phyloP scores from a whole-genome alignment of 208 protist genomes.

The Trypanosomatidae sp. region DNA sequence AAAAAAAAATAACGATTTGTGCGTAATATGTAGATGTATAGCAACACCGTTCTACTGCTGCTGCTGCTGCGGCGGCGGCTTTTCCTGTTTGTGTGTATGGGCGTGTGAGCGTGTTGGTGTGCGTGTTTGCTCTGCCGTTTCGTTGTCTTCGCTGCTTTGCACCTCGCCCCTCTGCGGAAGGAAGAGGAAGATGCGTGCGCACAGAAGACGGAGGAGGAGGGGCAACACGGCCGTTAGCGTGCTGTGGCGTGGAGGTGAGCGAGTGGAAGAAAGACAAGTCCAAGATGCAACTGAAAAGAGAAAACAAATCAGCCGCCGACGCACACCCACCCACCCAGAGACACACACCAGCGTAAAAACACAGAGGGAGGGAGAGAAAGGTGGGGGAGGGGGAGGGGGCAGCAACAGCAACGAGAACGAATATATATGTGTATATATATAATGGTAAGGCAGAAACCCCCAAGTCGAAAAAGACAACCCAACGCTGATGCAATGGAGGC shows the following conservation, averaged over 20 bases:
- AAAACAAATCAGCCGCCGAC: background rate
- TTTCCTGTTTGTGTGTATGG: no score
- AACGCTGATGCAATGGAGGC: background rate
- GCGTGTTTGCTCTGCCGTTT: no score
- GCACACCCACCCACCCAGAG: background rate
- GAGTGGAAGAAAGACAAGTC: background rate
- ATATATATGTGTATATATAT: background rate
- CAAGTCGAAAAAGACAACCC: background rate
- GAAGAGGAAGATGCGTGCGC: no score
- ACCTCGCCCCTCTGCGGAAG: no score
- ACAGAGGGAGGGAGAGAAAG: background rate
- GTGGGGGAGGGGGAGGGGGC: background rate
- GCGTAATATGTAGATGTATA: no score
- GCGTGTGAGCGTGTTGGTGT: no score
- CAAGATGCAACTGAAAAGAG: background rate
- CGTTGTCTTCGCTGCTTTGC: no score
- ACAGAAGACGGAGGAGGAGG: no score
- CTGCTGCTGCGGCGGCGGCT: no score
- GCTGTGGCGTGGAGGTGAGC: background rate
- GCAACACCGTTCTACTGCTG: no score
- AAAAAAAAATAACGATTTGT: background rate
- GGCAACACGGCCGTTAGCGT: no score
- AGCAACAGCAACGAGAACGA: background rate
- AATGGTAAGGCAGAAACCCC: background rate
- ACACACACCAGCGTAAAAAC: background rate